Evolutionary conservation across 176 grass and related monocot genomes (phyloP), one percentile per base, ranked within the genome.

Genomic region (Carex pumila): DNA sequence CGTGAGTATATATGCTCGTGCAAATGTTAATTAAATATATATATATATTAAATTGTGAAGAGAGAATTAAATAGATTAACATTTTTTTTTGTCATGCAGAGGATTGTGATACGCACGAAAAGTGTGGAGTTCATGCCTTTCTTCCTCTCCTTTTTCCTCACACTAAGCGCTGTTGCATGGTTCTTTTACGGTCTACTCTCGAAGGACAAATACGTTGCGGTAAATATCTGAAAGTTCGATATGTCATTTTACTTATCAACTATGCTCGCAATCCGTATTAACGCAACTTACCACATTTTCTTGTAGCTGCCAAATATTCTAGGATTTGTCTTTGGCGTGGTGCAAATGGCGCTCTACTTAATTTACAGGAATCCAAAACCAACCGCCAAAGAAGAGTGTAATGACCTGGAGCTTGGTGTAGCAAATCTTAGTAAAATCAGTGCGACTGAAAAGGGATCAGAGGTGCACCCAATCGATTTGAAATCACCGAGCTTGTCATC

Each of bases 121-220:
- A 97, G 94, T 30, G 94, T 97, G 0, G 94, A 97, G 85, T 97
- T 94, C 87, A 94, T 97, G 92, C 94, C 94, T 9, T 97, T 97
- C 87, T 92, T 77, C 1, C 92, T 97, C 13, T 97, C 94, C 2
- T 47, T 94, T 59, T 94, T 88, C 29, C 94, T 97, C 65, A 97
- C 94, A 43, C 1, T 89, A 13, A 92, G 90, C 12, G 90, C 94
- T 3, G 63, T 94, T 12, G 87, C 85, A 50, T 97, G 94, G 94
- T 97, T 97, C 84, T 81, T 91, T 13, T 97, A 97, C 18, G 94
- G 94, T 56, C 63, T 97, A 6, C 81, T 94, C 19, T 89, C 86
- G 30, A 92, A 88, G 85, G 94, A 97, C 88, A 89, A 91, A 89
- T 97, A 94, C 13, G 88, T 97, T 1, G 85, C 85, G 9, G 94